A percentile compares a stretch with the other conserved stretches of the same genome.
phyloP scores from a whole-genome alignment of 805 yeast species.

The Yarrowia sp. region DNA sequence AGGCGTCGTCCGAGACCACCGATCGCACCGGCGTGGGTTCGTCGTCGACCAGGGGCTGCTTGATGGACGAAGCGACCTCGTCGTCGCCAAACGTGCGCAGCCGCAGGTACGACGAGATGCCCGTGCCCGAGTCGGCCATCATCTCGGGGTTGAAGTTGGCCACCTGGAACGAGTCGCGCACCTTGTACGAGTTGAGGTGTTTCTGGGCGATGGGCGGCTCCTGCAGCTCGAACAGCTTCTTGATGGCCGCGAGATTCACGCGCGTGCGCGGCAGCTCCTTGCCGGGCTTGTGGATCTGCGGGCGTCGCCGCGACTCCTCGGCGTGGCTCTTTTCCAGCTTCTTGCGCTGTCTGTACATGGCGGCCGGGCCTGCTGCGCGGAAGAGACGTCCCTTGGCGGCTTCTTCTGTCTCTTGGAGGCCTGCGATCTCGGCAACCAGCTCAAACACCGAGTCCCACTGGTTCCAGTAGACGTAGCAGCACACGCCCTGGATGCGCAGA shows the following conservation, averaged over 20 bases:
- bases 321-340: conserved; percentile 32
- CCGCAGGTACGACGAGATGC: neutral
- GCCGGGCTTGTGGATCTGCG: conserved; percentile 11
- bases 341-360: conserved; percentile 35
- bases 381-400: conserved; percentile 38
- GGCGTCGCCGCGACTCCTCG: conserved; percentile 30
- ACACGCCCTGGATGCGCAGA: conserved; percentile 37
- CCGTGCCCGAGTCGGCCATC: conserved; percentile 5
- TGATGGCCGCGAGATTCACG: conserved; percentile 22
- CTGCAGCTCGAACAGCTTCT: conserved; percentile 25
- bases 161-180: conserved; percentile 18
- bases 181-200: conserved; percentile 20
- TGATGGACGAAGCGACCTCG: neutral
- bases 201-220: conserved; percentile 25
- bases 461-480: conserved; percentile 39
- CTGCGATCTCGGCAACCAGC: conserved; percentile 36
- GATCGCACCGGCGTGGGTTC: neutral
- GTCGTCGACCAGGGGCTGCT: neutral
- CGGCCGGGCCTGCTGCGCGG: conserved; percentile 39
- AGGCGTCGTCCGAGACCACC: neutral
- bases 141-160: conserved; percentile 15
- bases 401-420: conserved; percentile 32
- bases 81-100: conserved; percentile 14
- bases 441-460: conserved; percentile 39
- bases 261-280: conserved; percentile 11